These are phyloP conservation scores for Lipomyces orientalis DNA, from an alignment of 805 yeast genomes.

Conservation along the genomic window DNA sequence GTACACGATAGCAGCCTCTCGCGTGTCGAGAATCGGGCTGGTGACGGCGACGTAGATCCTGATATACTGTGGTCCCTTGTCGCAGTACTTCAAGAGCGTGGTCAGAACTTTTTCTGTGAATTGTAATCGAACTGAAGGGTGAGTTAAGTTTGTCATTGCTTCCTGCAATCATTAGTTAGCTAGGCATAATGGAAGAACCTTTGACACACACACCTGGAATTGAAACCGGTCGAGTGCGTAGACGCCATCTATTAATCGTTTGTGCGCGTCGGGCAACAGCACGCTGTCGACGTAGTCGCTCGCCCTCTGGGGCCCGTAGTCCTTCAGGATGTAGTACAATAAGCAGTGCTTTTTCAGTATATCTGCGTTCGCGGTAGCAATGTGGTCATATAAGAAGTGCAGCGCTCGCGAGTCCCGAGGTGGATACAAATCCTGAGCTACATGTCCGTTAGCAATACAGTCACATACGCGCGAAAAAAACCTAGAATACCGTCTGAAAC, in stretches of 20 bases:
- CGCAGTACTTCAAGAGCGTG: slow-evolving; percentile 19
- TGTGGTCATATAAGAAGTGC: slow-evolving; percentile 20
- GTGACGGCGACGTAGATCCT: slow-evolving; percentile 20
- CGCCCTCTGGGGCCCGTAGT: slow-evolving; percentile 15
- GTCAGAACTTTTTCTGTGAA: slow-evolving; percentile 29
- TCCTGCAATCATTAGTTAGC: background rate
- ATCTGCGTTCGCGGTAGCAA: slow-evolving; percentile 20
- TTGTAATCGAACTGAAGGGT: slow-evolving; percentile 26
- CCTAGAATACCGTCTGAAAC: slow-evolving; percentile 22
- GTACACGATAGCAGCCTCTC: slow-evolving; percentile 10
- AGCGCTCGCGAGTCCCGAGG: slow-evolving; percentile 19
- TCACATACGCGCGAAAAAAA: background rate
- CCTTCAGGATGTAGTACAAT: slow-evolving; percentile 28
- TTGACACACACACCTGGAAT: slow-evolving; percentile 14
- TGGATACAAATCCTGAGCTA: slow-evolving; percentile 28
- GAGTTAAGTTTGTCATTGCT: slow-evolving; percentile 28
- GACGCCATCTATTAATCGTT: slow-evolving; percentile 26
- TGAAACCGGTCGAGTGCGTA: slow-evolving; percentile 30
- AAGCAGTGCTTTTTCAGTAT: slow-evolving; percentile 29
- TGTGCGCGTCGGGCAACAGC: slow-evolving; percentile 22
- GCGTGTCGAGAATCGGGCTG: slow-evolving; percentile 18
- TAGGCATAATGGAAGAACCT: no score
- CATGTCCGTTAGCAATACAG: background rate
- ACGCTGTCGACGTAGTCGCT: slow-evolving; percentile 16
- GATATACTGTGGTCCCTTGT: slow-evolving; percentile 24